Evolutionary conservation across 345 rosid genomes (phyloP).

Genomic region (Linum usitatissimum): DNA sequence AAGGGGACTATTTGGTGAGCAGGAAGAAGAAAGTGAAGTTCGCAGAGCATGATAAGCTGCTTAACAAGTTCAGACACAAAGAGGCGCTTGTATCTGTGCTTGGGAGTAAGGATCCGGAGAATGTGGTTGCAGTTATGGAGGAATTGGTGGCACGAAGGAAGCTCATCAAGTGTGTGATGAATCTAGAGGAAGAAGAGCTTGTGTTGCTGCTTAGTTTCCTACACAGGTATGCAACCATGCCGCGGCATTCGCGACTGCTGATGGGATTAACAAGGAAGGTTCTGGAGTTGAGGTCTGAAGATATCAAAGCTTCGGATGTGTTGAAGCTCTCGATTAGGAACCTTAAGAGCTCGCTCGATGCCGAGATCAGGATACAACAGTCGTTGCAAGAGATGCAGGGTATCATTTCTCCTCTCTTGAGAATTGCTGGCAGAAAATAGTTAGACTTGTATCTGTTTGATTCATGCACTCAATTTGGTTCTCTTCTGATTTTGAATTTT

Average conservation of each 20-base stretch:
- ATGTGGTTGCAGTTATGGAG: slow-evolving; percentile 82
- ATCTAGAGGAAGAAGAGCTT: slow-evolving; percentile 56
- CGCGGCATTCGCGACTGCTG: slow-evolving; percentile 58
- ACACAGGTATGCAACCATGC: slow-evolving; percentile 54
- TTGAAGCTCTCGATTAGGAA: slow-evolving; percentile 56
- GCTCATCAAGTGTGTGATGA: slow-evolving; percentile 53
- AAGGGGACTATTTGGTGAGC: slow-evolving; percentile 55
- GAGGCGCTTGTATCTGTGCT: slow-evolving; percentile 67
- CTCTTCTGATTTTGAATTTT: no score
- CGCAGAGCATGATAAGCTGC: slow-evolving; percentile 62
- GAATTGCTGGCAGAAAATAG: slow-evolving; percentile 56
- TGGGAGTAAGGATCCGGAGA: slow-evolving; percentile 49
- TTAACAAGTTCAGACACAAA: slow-evolving; percentile 83
- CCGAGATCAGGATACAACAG: slow-evolving; percentile 74
- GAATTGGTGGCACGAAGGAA: slow-evolving; percentile 78
- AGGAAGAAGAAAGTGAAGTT: slow-evolving; percentile 69
- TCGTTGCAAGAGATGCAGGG: slow-evolving; percentile 75
- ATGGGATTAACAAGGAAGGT: slow-evolving; percentile 69
- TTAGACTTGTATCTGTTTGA: no score
- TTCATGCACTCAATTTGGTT: no score
- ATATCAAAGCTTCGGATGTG: slow-evolving; percentile 41
- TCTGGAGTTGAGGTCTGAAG: slow-evolving; percentile 53
- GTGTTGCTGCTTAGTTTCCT: slow-evolving; percentile 59
- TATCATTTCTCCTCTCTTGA: slow-evolving; percentile 62
- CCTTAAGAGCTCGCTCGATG: slow-evolving; percentile 54